These are phyloP conservation scores for Colletotrichum cordylinicola DNA, from an alignment of 2,329 filamentous ascomycete genomes.

Conservation along the genomic window DNA sequence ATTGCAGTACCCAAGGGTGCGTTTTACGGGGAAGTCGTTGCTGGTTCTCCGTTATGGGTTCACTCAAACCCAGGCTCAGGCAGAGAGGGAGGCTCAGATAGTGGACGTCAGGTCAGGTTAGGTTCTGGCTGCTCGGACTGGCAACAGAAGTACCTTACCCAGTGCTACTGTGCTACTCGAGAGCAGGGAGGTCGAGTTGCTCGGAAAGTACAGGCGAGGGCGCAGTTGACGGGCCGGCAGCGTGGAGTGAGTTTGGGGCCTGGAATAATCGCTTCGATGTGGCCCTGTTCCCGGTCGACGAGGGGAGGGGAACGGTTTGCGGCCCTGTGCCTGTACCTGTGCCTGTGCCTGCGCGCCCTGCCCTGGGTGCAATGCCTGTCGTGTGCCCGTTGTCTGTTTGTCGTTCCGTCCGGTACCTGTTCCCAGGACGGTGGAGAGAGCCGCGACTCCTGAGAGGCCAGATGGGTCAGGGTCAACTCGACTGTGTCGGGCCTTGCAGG, in stretches of 20 bases:
- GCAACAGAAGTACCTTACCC: not conserved
- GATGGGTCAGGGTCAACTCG: not conserved
- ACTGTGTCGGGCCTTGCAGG: constrained; percentile 1
- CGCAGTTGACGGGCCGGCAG: constrained; percentile 5
- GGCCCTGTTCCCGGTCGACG: not conserved
- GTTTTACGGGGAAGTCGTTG: not conserved
- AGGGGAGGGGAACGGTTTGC: not conserved
- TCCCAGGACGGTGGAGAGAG: constrained; percentile 7
- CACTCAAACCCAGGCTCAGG: not conserved
- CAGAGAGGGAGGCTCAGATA: not conserved
- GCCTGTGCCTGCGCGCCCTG: not conserved
- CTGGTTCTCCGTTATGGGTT: not conserved
- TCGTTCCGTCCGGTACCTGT: constrained; percentile 6
- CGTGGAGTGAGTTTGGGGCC: not conserved
- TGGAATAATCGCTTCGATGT: not conserved
- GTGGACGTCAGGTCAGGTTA: not conserved
- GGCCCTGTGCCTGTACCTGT: not conserved
- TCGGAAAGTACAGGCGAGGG: not conserved
- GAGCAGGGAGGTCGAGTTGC: not conserved
- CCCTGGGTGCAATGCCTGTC: not conserved
- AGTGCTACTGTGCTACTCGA: not conserved
- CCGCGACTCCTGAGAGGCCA: not conserved
- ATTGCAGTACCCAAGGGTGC: not conserved
- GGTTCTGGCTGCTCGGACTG: not conserved
- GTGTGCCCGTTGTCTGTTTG: not conserved